These are phyloP conservation scores for Dictyostelium citrinum DNA, from an alignment of 78 protist genomes.

Conservation along the genomic window DNA sequence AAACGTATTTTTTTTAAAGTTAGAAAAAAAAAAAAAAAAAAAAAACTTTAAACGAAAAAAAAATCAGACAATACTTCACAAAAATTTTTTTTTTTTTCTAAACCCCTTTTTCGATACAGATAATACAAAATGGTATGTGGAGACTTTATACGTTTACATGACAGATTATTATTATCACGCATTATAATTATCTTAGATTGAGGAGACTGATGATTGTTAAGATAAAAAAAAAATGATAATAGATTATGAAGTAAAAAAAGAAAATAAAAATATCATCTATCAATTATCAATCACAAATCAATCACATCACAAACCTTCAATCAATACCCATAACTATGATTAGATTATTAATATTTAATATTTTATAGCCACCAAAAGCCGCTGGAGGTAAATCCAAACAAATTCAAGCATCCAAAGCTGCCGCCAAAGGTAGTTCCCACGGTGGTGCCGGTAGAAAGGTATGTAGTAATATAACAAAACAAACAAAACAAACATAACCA, in stretches of 20 bases:
- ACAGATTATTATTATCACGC: background rate
- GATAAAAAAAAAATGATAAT: no score
- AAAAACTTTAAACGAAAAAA: no score
- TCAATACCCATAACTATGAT: background rate
- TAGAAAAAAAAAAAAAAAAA: no score
- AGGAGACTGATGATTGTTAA: no score
- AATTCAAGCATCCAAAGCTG: conserved; percentile 73
- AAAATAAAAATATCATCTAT: no score
- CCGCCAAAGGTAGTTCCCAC: conserved; percentile 38
- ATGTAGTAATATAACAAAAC: background rate
- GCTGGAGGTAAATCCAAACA: conserved; percentile 63
- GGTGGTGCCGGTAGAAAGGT: conserved; percentile 55
- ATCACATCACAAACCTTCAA: background rate
- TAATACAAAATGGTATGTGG: background rate
- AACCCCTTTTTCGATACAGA: background rate
- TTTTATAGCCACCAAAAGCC: conserved; percentile 2
- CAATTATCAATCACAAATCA: no score
- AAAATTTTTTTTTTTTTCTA: background rate
- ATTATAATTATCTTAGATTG: background rate
- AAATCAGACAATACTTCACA: background rate
- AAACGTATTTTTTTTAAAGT: background rate
- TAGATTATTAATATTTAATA: background rate
- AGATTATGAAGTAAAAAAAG: no score
- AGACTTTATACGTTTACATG: background rate
- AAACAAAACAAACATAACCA: background rate